A percentile compares a stretch with the other conserved stretches of the same genome.
These are phyloP conservation scores for Plectranthus barbatus DNA, from an alignment of 257 asterid species.

Conservation along the genomic window DNA sequence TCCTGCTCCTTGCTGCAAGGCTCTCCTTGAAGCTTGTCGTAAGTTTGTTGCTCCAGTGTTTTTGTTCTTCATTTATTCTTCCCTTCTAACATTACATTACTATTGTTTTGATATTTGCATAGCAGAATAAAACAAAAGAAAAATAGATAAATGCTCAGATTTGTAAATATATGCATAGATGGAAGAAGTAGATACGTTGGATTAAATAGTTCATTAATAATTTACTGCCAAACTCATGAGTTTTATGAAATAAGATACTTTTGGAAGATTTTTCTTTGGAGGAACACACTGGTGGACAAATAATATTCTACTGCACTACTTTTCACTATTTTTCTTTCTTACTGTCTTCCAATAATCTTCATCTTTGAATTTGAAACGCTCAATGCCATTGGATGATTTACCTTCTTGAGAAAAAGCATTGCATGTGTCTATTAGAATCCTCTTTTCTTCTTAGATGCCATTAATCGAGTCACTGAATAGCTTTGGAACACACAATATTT, in stretches of 20 bases:
- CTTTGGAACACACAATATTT: neutral
- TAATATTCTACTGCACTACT: neutral
- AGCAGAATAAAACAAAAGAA: neutral
- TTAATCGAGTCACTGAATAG: neutral
- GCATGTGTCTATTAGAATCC: neutral
- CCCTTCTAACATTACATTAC: constrained; percentile 4
- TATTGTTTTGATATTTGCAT: too few relatives aligned
- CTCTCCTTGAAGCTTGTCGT: constrained; percentile 90
- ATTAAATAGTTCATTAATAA: too few relatives aligned
- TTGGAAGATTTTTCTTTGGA: too few relatives aligned
- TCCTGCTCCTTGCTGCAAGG: constrained; percentile 99
- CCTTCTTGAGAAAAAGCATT: neutral
- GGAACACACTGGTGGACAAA: neutral
- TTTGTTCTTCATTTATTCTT: neutral
- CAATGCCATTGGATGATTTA: neutral
- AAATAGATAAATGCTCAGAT: too few relatives aligned
- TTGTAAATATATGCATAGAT: too few relatives aligned
- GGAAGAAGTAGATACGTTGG: too few relatives aligned
- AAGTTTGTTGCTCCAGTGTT: constrained; percentile 27
- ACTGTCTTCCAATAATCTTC: too few relatives aligned
- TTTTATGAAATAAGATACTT: neutral
- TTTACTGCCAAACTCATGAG: too few relatives aligned
- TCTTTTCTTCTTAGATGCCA: neutral
- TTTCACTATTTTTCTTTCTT: too few relatives aligned
- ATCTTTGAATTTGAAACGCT: neutral